These are phyloP conservation scores for Blastomyces emzantsi DNA, from an alignment of 2,329 filamentous ascomycete genomes.

Conservation along the genomic window DNA sequence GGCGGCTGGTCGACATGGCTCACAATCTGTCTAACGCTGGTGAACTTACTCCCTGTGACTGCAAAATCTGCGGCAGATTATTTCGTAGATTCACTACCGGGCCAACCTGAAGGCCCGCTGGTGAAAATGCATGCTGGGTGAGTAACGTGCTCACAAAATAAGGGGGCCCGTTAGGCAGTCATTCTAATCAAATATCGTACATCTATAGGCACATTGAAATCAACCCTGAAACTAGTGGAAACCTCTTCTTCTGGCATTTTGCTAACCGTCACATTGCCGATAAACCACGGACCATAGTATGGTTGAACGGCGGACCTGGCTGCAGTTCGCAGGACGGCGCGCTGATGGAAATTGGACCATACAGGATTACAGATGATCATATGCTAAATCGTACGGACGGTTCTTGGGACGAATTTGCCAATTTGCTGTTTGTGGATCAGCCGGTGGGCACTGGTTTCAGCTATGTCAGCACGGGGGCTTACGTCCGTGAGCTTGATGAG, in stretches of 20 bases:
- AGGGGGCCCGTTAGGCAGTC: neutral
- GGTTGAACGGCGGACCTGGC: conserved; percentile 94
- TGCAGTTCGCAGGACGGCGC: conserved; percentile 97
- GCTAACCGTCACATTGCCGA: conserved; percentile 94
- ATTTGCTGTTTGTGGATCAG: conserved; percentile 93
- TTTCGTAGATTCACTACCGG: conserved; percentile 76
- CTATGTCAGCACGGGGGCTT: conserved; percentile 85
- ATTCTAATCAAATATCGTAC: neutral
- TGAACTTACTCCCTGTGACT: conserved; percentile 8
- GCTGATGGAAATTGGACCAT: conserved; percentile 93
- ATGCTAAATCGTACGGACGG: conserved; percentile 75
- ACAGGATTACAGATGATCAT: conserved; percentile 66
- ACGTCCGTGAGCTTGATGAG: conserved; percentile 70
- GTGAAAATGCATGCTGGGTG: conserved; percentile 99
- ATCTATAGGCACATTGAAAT: conserved; percentile 75
- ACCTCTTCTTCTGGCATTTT: conserved; percentile 98
- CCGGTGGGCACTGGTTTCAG: conserved; percentile 95
- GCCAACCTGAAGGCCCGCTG: conserved; percentile 65
- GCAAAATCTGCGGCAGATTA: conserved; percentile 62
- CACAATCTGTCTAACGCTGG: conserved; percentile 6
- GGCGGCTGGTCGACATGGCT: conserved; percentile 4
- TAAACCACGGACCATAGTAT: conserved; percentile 81
- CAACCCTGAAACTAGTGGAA: conserved; percentile 73
- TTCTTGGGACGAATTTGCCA: conserved; percentile 98
- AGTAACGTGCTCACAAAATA: conserved; percentile 28